Evolutionary conservation across 805 yeast genomes (phyloP).

Genomic region (Lachancea nothofagi): DNA sequence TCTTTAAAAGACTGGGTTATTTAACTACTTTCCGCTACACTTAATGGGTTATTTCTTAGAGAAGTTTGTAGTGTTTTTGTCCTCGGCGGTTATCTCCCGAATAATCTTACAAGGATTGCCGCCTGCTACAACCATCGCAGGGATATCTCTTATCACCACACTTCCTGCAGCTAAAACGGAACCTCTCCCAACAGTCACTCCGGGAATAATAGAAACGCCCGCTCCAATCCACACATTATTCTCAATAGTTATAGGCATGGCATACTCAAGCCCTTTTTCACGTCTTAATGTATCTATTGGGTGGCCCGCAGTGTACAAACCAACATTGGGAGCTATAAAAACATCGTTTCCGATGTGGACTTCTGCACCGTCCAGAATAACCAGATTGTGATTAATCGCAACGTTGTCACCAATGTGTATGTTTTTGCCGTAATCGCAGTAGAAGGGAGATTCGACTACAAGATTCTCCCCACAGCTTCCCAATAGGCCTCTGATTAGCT

Average conservation of each 20-base stretch:
- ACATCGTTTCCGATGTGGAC: slow-evolving; percentile 58
- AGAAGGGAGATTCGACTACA: slow-evolving; percentile 53
- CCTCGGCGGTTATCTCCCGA: no score
- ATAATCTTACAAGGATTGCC: slow-evolving; percentile 58
- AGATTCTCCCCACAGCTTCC: slow-evolving; percentile 42
- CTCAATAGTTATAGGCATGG: slow-evolving; percentile 53
- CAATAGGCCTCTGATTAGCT: slow-evolving; percentile 37
- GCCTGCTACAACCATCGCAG: slow-evolving; percentile 49
- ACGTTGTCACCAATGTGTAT: slow-evolving; percentile 49
- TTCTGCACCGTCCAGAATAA: slow-evolving; percentile 53
- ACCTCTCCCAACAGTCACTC: slow-evolving; percentile 59
- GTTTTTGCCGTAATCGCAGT: slow-evolving; percentile 65
- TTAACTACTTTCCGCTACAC: no score
- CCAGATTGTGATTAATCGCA: slow-evolving; percentile 53
- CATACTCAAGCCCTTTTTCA: slow-evolving; percentile 41
- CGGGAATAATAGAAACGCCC: slow-evolving; percentile 51
- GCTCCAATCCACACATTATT: slow-evolving; percentile 67
- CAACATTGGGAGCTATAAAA: slow-evolving; percentile 57
- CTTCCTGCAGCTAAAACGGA: slow-evolving; percentile 64
- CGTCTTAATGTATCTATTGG: slow-evolving; percentile 48
- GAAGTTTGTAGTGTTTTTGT: no score
- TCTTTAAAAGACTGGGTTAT: no score
- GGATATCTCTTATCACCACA: slow-evolving; percentile 54
- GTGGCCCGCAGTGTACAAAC: slow-evolving; percentile 59
- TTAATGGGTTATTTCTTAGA: no score